Conservation (phyloP, 495 filamentous ascomycete species). For the Podospora fimiseda region DNA sequence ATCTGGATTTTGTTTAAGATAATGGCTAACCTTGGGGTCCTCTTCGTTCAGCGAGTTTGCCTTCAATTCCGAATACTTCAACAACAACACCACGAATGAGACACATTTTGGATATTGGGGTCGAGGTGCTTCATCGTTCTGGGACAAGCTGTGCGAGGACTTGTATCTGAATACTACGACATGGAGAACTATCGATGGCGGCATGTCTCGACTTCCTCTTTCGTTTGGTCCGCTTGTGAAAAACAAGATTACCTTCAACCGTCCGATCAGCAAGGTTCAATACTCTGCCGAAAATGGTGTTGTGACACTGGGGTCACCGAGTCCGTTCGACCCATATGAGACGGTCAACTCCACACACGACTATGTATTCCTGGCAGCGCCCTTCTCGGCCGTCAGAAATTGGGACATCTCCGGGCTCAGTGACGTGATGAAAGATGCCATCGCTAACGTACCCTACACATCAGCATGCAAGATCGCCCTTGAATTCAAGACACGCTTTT, state of each 20-base stretch:
- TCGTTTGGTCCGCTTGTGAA: constrained; percentile 56
- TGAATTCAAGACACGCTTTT: constrained; percentile 59
- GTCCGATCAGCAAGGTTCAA: constrained; percentile 44
- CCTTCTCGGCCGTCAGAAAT: constrained; percentile 52
- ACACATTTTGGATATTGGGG: constrained; percentile 41
- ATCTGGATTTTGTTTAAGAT: not conserved
- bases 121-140: constrained; percentile 24
- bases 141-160: constrained; percentile 40
- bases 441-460: constrained; percentile 50
- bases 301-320: constrained; percentile 24
- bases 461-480: constrained; percentile 60
- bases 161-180: constrained; percentile 54
- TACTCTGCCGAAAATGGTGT: constrained; percentile 37
- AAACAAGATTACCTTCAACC: constrained; percentile 46
- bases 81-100: constrained; percentile 46
- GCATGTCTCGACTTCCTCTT: constrained; percentile 51
- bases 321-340: too few relatives aligned
- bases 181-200: constrained; percentile 61
- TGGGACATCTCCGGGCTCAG: constrained; percentile 39
- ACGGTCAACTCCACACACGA: constrained; percentile 47
- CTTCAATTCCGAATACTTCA: constrained; percentile 54
- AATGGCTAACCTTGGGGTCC: too few relatives aligned
- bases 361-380: constrained; percentile 57
- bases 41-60: constrained; percentile 49
- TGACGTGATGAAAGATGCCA: constrained; percentile 49